Evolutionary conservation across 177 flowering plant genomes (phyloP), one percentile per base, ranked within the genome.

Genomic region (Telopea speciosissima): DNA sequence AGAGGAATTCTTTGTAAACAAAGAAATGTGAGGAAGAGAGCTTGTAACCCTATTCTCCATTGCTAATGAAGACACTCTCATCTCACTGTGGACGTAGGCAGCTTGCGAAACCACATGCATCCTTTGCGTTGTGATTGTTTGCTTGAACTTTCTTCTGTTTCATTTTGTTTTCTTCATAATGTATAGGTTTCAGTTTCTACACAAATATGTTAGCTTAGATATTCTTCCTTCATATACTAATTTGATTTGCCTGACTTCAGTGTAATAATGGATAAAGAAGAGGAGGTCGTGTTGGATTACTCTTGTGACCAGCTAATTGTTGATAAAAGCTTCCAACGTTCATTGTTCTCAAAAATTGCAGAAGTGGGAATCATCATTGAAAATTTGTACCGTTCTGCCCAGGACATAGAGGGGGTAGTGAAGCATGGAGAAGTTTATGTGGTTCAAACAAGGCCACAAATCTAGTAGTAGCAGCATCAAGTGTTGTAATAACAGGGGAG

Each of bases 371-470:
- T 70, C 42, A 70, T 75, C 44, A 72, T 77, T 16, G 83, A 80
- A 68, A 72, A 49, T 33, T 28, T 77, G 11, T 80, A 74, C 42
- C 68, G 70, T 42, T 77, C 70, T 67, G 76, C 83, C 63, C 83
- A 80, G 60, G 78, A 77, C 78, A 77, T 80, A 52, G 83, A 77
- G 73, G 83, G 83, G 61, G 78, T 80, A 23, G 80, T 80, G 24
- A 77, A 77, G 63, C 71, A 77, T 31, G 83, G 80, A 36, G 77
- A 80, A 68, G 64, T 78, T 12, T 78, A 75, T 54, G 83, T 80
- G 13, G 80, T 80, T 36, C 83, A 80, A 54, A 68, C 78, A 17
- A 77, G 79, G 62, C 80, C 80, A 59, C 82, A 80, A 40, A 72
- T 80, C 49, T 80, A 77, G 85, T 78, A 8, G 40, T 36, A 36